These are phyloP conservation scores for Chenopodium formosanum DNA, from an alignment of 148 eudicot species.

Conservation along the genomic window DNA sequence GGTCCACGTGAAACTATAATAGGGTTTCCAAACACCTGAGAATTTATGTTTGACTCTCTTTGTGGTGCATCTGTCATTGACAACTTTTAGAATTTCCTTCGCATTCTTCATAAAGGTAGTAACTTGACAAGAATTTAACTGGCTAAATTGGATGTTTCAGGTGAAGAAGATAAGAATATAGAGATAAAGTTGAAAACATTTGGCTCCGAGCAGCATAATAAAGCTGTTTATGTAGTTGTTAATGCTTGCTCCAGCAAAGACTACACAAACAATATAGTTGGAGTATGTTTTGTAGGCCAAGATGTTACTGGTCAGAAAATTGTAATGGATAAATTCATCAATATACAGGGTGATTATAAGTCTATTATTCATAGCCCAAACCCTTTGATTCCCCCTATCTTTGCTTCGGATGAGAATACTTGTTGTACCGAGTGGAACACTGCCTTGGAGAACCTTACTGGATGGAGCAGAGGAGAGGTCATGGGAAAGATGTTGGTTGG, in stretches of 20 bases:
- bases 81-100: not conserved
- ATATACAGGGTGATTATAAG: slow-evolving; percentile 88
- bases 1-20: not conserved
- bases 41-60: not conserved
- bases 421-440: slow-evolving; percentile 93
- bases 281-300: slow-evolving; percentile 92
- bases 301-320: slow-evolving; percentile 84
- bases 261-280: slow-evolving; percentile 60
- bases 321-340: slow-evolving; percentile 83
- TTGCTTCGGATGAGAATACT: slow-evolving; percentile 84
- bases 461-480: slow-evolving; percentile 67
- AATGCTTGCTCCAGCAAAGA: slow-evolving; percentile 96
- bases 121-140: not conserved
- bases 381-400: slow-evolving; percentile 91
- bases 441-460: slow-evolving; percentile 91
- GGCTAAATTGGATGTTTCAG: slow-evolving; percentile 43
- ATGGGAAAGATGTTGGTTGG: slow-evolving; percentile 77
- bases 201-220: slow-evolving; percentile 42
- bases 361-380: slow-evolving; percentile 87
- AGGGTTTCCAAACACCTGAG: not conserved
- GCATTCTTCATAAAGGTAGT: not conserved
- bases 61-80: slow-evolving; percentile 7
- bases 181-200: slow-evolving; percentile 79
- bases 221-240: slow-evolving; percentile 70
- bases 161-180: slow-evolving; percentile 86